Base-by-base conservation (phyloP, 352 stramenopile genomes). In the Pythium aristosporum region DNA sequence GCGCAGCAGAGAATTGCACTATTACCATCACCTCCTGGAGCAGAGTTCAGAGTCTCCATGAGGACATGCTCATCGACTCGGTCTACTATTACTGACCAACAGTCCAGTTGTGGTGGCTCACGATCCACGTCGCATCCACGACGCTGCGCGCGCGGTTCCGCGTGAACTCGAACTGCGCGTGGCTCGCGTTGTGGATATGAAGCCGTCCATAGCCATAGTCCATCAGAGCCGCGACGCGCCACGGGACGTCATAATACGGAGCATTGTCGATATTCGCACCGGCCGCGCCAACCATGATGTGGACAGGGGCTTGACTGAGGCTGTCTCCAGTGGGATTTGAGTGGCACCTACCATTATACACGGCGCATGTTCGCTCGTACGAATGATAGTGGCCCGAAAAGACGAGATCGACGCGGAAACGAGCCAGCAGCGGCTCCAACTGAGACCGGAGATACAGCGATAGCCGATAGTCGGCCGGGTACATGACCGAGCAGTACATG, bases 211-310 rank as follows among this genome's bases (percentile, higher is more conserved):
- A 75, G 12, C 68, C 68, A n/a, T 72, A 75, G 10, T 68, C 60
- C n/a, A 53, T 41, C n/a, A 58, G 52, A 7, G 50, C 53, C 23
- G 61, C 47, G 42, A 44, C 59, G 30, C 44, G 28, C 68, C 68
- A 75, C 1, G 53, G 57, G 5, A 56, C 48, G 51, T 65, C 41
- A 21, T 46, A 70, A 41, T 65, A 70, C 13, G 37, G 71, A 68
- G 79, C 20, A 10, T 16, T 34, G 28, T 63, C 50, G 56, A 72
- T 64, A 13, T 72, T 25, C 12, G 66, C 67, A n/a, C 68, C 68
- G n/a, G 59, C 68, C 37, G 68, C 61, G 20, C 68, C 68, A 20
- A 75, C 49, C 63, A 75, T 72, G 50, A 75, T 62, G 56, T 75
- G 68, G 5, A 69, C 51, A 5, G 68, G 62, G 13, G 57, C 68